Base-by-base conservation (phyloP, 2,329 filamentous ascomycete species). In the Fusarium odoratissimum region DNA sequence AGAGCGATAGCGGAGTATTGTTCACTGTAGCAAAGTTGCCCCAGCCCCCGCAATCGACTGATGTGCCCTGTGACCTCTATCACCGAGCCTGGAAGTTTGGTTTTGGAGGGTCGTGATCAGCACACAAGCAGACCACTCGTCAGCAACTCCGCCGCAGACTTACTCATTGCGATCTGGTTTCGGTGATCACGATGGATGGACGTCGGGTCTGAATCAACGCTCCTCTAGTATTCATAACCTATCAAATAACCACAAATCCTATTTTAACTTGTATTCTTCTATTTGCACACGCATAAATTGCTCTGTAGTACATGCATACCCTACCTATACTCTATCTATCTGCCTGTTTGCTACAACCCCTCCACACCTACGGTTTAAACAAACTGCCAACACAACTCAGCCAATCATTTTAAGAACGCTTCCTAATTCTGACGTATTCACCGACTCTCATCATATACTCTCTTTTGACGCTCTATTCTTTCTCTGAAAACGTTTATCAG, bases 61-160 rank as follows among this genome's bases (percentile, higher is more conserved):
- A 74, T 58, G 54, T 45, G 71, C 71, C 72, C 69, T 74, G 72
- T 74, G 71, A 74, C 71, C 71, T 45, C 60, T 37, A 33, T 48
- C 23, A 35, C 54, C 54, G 14, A 41, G 28, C 35, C 52, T 38
- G 30, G 60, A 62, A 46, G 58, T 59, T 51, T 61, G 54, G 56
- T 28, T 51, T 45, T 19, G 23, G 56, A 56, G 60, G 56, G 66
- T 48, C 67, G 40, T 69, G 67, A 74, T 74, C 71, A 60, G 63
- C 67, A 57, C 67, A 73, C 48, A 73, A 71, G 59, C 71, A 74
- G 62, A 48, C 71, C 72, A 74, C 71, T 56, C 31, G 38, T 65
- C 60, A 65, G 60, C 58, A 64, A 56, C 65, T 62, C 42, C 49
- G 44, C 38, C 55, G 38, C 63, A 45, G 44, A 46, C 63, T 44